Conservation (phyloP, 2,329 filamentous ascomycete species). For the Aciculosporium take region DNA sequence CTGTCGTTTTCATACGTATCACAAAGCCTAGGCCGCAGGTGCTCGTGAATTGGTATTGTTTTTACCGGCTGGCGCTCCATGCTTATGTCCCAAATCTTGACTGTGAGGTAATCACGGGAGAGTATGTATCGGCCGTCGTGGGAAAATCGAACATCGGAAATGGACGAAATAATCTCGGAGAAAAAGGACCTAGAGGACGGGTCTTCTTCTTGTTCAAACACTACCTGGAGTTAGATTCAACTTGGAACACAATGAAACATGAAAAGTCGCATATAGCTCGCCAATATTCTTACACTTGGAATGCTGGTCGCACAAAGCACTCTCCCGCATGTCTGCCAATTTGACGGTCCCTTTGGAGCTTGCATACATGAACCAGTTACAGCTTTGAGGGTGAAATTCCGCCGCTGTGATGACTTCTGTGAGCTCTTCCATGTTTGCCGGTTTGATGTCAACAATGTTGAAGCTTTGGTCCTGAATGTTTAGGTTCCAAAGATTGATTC, state of each 20-base stretch:
- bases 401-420: conserved; percentile 98
- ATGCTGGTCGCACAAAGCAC: conserved; percentile 88
- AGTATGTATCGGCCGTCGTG: conserved; percentile 93
- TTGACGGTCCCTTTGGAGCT: conserved; percentile 99
- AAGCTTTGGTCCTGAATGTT: conserved; percentile 99
- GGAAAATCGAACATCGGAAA: conserved; percentile 96
- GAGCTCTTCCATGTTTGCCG: conserved; percentile 98
- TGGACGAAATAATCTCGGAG: conserved; percentile 98
- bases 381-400: conserved; percentile 92
- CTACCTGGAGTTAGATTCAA: conserved; percentile 32
- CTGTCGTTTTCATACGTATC: conserved; percentile 99
- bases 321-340: conserved; percentile 95
- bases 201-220: conserved; percentile 98
- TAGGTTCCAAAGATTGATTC: conserved; percentile 97
- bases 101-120: conserved; percentile 92
- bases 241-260: not conserved
- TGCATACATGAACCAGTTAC: conserved; percentile 99
- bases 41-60: conserved; percentile 97
- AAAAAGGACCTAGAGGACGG: conserved; percentile 96
- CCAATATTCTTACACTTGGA: conserved; percentile 59
- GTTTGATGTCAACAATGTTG: conserved; percentile 99
- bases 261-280: not conserved
- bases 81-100: conserved; percentile 99
- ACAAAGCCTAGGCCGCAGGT: conserved; percentile 82
- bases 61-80: conserved; percentile 97